Base-by-base conservation (phyloP, 306 rosid genomes). In the Senna siamea region DNA sequence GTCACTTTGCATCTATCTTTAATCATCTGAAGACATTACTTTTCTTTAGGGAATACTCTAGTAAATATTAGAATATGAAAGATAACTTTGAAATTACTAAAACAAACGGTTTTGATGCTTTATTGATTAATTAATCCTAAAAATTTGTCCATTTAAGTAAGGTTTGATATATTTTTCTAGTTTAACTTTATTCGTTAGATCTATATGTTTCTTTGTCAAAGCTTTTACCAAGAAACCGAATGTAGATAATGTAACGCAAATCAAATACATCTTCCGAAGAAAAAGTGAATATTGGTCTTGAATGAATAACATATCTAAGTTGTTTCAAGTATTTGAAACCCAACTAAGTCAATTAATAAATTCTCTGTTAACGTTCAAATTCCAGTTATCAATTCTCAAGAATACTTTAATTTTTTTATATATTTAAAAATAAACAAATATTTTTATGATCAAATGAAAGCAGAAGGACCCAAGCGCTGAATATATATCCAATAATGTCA, bases 191-290 rank as follows among this genome's bases (percentile, higher is more conserved):
- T 38, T 37, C 17, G 15, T 18, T 10, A 11, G 40, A 7, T 37
- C 40, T 37, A 20, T 37, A 20, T n/a, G 46, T 37, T 61, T 61
- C 28, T 60, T 35, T 61, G 48, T 61, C 67, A 61, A 61, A 26
- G 19, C 47, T 41, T 34, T 61, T 15, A 30, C 2, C 0, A 5
- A 58, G 65, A 58, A 30, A 32, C 20, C 3, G 23, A 15, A 7
- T 19, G 41, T 7, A 6, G 14, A 59, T 34, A 17, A 59, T 8
- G 18, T 34, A 58, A 58, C 41, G 19, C 41, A 13, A 7, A 59
- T 40, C 14, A 34, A 7, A n/a, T 34, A 59, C 66, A 7, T 34
- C 44, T 59, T 34, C 14, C 0, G 43, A 19, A 17, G 26, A 26
- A 28, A 57, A 37, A 37, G 40, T 4, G 8, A 37, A 37, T 7